A percentile compares a stretch with the other conserved stretches of the same genome.
These are phyloP conservation scores for Trypanosoma brucei DNA, from an alignment of 208 protist species.

Conservation along the genomic window DNA sequence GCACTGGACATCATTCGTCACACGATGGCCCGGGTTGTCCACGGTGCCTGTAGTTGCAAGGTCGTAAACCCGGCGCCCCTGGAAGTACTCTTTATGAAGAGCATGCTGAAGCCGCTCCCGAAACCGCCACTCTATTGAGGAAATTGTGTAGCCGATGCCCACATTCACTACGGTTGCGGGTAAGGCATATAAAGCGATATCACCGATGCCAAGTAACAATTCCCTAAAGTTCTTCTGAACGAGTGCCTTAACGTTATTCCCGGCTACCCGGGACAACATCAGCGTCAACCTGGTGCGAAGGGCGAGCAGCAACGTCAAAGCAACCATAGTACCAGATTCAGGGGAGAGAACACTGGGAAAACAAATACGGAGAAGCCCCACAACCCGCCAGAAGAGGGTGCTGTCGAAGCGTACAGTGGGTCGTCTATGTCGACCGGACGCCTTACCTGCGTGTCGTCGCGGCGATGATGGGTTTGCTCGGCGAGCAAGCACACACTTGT, in stretches of 20 bases:
- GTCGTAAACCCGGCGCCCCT: slow-evolving; percentile 46
- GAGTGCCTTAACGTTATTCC: slow-evolving; percentile 46
- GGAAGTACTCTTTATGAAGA: slow-evolving; percentile 69
- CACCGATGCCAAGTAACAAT: slow-evolving; percentile 61
- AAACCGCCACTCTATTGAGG: slow-evolving; percentile 61
- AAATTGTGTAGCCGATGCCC: slow-evolving; percentile 62
- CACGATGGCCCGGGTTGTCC: slow-evolving; percentile 77
- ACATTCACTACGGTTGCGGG: slow-evolving; percentile 60
- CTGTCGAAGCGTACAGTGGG: slow-evolving; percentile 25
- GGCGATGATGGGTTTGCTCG: neutral
- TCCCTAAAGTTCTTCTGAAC: slow-evolving; percentile 48
- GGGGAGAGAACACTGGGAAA: slow-evolving; percentile 45
- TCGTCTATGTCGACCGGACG: neutral
- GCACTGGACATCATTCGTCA: slow-evolving; percentile 66
- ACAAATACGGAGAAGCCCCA: slow-evolving; percentile 56
- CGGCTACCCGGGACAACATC: slow-evolving; percentile 47
- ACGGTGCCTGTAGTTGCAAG: slow-evolving; percentile 44
- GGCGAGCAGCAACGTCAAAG: slow-evolving; percentile 45
- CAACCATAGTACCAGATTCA: slow-evolving; percentile 39
- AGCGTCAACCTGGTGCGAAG: slow-evolving; percentile 61
- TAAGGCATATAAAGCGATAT: slow-evolving; percentile 63
- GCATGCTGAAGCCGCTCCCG: slow-evolving; percentile 53
- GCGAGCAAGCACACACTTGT: neutral
- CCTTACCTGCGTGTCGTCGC: slow-evolving; percentile 4
- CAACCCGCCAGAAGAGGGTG: slow-evolving; percentile 51